Conservation (phyloP, 805 yeast genomes). For the Nakazawaea sp. region DNA sequence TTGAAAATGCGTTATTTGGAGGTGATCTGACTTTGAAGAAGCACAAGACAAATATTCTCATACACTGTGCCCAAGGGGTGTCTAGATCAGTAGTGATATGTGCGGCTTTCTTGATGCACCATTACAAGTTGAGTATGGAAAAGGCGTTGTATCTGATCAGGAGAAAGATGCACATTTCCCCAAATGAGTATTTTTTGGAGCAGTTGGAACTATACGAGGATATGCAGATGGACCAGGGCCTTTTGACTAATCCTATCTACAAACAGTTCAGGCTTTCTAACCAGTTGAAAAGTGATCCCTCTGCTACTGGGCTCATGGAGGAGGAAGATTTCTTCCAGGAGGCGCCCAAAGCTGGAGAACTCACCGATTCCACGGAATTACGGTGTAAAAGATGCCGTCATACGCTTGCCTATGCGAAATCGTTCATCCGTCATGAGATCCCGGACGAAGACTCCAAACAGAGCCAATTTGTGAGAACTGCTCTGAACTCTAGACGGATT, state of each 20-base stretch:
- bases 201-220: slow-evolving; percentile 63
- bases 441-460: slow-evolving; percentile 64
- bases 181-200: slow-evolving; percentile 67
- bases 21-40: slow-evolving; percentile 20
- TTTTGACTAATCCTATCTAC: slow-evolving; percentile 22
- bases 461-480: slow-evolving; percentile 57
- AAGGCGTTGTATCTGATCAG: slow-evolving; percentile 74
- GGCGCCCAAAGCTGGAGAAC: slow-evolving; percentile 13
- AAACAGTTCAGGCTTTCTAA: slow-evolving; percentile 35
- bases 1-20: slow-evolving; percentile 55
- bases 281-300: slow-evolving; percentile 32
- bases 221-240: slow-evolving; percentile 25
- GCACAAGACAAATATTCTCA: slow-evolving; percentile 37
- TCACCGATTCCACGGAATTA: slow-evolving; percentile 27
- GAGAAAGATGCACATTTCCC: slow-evolving; percentile 56
- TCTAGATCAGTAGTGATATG: slow-evolving; percentile 41
- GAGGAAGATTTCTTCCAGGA: slow-evolving; percentile 16
- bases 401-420: slow-evolving; percentile 53
- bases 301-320: slow-evolving; percentile 29
- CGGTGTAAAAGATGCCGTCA: slow-evolving; percentile 84
- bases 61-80: slow-evolving; percentile 48
- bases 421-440: slow-evolving; percentile 58
- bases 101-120: slow-evolving; percentile 42
- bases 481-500: slow-evolving; percentile 54
- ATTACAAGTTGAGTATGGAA: slow-evolving; percentile 45